phyloP scores from a whole-genome alignment of 441 rosid genomes.

The Erysimum pusillum region DNA sequence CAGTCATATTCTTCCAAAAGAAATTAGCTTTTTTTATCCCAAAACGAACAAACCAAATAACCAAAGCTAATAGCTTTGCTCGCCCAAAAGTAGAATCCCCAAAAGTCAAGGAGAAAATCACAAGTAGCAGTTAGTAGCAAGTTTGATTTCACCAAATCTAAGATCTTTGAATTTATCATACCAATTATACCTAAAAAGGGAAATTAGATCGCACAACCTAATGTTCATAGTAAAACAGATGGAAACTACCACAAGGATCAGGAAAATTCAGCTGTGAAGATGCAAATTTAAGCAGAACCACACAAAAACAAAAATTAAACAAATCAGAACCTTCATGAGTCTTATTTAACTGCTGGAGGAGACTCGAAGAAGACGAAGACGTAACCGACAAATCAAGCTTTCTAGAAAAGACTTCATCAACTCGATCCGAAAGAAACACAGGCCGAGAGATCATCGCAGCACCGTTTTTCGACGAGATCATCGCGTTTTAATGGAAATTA shows the following conservation, averaged over 20 bases:
- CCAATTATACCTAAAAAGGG: slow-evolving; percentile 30
- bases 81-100: slow-evolving; percentile 32
- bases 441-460: slow-evolving; percentile 56
- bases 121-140: slow-evolving; percentile 37
- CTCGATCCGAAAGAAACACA: slow-evolving; percentile 52
- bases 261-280: slow-evolving; percentile 18
- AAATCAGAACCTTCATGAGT: slow-evolving; percentile 69
- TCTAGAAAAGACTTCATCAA: slow-evolving; percentile 56
- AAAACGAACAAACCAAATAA: slow-evolving; percentile 32
- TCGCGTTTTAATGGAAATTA: slow-evolving; percentile 39
- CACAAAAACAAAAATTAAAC: not conserved
- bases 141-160: slow-evolving; percentile 41
- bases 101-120: slow-evolving; percentile 31
- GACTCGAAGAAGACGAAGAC: slow-evolving; percentile 55
- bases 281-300: not conserved
- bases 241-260: not conserved
- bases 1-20: slow-evolving; percentile 3
- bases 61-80: slow-evolving; percentile 25
- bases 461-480: slow-evolving; percentile 72
- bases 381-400: slow-evolving; percentile 59
- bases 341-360: slow-evolving; percentile 62
- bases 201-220: slow-evolving; percentile 29
- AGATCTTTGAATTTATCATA: slow-evolving; percentile 25
- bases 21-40: slow-evolving; percentile 24
- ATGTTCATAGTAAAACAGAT: not conserved